Evolutionary conservation across 352 stramenopile species (phyloP), one percentile per base, ranked within the genome.

Genomic region (Phytophthora lateralis): DNA sequence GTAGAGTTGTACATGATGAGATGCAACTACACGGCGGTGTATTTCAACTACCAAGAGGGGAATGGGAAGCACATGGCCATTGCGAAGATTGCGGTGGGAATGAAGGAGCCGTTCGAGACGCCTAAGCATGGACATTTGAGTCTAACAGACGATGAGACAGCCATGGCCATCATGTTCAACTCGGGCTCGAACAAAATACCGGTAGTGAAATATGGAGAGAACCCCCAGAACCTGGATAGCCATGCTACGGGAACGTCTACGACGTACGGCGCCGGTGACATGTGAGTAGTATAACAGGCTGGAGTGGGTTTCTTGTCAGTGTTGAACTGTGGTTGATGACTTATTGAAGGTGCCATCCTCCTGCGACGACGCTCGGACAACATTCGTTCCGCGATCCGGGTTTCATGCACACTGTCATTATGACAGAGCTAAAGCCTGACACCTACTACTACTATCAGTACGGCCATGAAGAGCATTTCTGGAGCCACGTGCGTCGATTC

Each of bases 101-200:
- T 88, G 80, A 69, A 66, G 11, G 78, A 89, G 18, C 69, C 76
- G 1, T 76, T 80, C 6, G 58, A 73, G n/a, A 53, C 76, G 1
- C 84, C 84, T 5, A 91, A 93, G 63, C 84, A 93, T 21, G 84
- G 84, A 12, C 84, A 93, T 41, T 46, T 93, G 15, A 85, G 77
- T 52, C 59, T 93, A 15, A 89, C 77, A 1, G 75, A 80, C 11
- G 50, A 76, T 11, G 51, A 69, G 8, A 54, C 74, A 3, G 76
- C 81, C 10, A 91, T 93, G 81, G 75, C 72, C 0, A 50, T 93
- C 27, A 75, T 90, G 75, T 93, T 88, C 52, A 93, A 89, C 38
- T 89, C 84, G 10, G 81, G 74, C 7, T 89, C 80, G 1, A 63
- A 71, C 0, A 62, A 71, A 9, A 81, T 59, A 14, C 83, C 79